Base-by-base conservation (phyloP, 2,329 filamentous ascomycete species). In the Fusarium sp. region DNA sequence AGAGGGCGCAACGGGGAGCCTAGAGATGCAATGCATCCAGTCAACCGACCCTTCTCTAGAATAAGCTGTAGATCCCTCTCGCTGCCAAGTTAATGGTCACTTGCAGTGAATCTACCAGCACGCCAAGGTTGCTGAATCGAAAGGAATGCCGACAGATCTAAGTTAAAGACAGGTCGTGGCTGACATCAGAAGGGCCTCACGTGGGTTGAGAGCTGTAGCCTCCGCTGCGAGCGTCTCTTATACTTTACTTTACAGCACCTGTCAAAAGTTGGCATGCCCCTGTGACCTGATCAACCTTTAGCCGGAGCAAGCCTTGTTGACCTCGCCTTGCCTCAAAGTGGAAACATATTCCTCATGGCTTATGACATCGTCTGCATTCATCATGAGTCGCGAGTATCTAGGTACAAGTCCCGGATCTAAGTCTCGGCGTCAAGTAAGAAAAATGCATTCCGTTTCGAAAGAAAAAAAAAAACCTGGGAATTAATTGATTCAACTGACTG, bases 121-220 rank as follows among this genome's bases (percentile, higher is more conserved):
- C 31, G 33, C 51, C 45, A 64, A 54, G 65, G 65, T 56, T 16
- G 58, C 69, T 70, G 58, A 64, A 72, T 70, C 69, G 64, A 70
- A 51, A 55, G 69, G 69, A 72, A 72, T 72, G 69, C 64, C 41
- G 69, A 72, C 64, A 72, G 69, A 72, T 72, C 69, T 69, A 30
- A 47, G 20, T 30, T 30, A 44, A 54, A 68, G 68, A 54, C 50
- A 39, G 57, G 26, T 33, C 57, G 56, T 69, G 59, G 64, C 69
- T 72, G 70, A 72, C 64, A 72, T 72, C 64, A 72, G 64, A 72
- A 42, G 53, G 36, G 45, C 30, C 66, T 70, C 68, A 70, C 66
- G 55, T 72, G 69, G 45, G 18, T 35, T 54, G n/a, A 35, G 45
- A 66, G 38, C 63, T 68, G 38, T 44, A 41, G 41, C 39, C 48